Evolutionary conservation across 176 grass and related monocot species (phyloP).

Genomic region (Bothriochloa decipiens): DNA sequence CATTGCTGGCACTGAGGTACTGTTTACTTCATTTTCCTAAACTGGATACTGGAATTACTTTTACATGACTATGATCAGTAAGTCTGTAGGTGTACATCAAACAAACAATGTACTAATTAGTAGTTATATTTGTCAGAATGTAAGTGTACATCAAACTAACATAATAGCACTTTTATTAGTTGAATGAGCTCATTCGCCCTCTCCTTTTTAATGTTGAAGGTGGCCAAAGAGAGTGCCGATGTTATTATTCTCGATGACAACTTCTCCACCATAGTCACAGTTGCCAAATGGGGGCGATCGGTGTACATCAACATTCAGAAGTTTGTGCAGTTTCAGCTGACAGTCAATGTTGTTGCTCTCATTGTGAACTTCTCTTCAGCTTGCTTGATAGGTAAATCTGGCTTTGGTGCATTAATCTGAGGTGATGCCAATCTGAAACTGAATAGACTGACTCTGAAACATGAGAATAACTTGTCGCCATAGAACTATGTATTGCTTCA

Average conservation of each 20-base stretch:
- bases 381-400: slow-evolving; percentile 77
- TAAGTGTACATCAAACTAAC: neutral
- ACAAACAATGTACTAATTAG: too few species aligned
- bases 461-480: neutral
- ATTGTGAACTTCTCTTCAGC: slow-evolving; percentile 97
- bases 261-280: slow-evolving; percentile 95
- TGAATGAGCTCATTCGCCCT: neutral
- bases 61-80: neutral
- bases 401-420: neutral
- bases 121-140: too few species aligned
- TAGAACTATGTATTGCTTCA: neutral
- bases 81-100: too few species aligned
- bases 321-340: slow-evolving; percentile 97
- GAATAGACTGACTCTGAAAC: neutral
- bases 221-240: slow-evolving; percentile 97
- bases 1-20: slow-evolving; percentile 94
- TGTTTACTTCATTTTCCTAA: neutral
- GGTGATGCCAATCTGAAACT: neutral
- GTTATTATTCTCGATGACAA: slow-evolving; percentile 99
- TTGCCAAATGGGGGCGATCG: slow-evolving; percentile 95
- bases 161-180: neutral
- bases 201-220: slow-evolving; percentile 47
- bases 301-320: slow-evolving; percentile 99
- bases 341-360: slow-evolving; percentile 94
- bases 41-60: neutral